Conservation (phyloP, 2,329 filamentous ascomycete species). For the Ophiostoma perfectum region DNA sequence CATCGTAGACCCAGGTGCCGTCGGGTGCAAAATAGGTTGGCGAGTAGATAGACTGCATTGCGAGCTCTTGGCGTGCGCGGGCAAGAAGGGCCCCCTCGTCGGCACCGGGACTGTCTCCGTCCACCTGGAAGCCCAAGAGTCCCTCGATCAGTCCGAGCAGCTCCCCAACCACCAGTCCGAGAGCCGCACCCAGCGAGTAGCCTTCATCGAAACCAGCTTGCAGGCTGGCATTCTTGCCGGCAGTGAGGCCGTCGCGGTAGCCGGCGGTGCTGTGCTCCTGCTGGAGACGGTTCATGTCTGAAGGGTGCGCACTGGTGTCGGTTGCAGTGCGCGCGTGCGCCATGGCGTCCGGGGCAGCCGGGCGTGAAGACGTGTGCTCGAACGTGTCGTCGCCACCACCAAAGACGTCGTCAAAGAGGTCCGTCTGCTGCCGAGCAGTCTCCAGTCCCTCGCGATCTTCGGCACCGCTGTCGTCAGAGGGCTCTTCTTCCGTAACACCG, state of each 20-base stretch:
- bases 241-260: conserved; percentile 80
- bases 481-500: neutral
- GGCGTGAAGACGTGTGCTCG: neutral
- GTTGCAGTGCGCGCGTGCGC: neutral
- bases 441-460: neutral
- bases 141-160: conserved; percentile 75
- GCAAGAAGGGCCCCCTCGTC: conserved; percentile 35
- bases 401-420: conserved; percentile 28
- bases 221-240: conserved; percentile 68
- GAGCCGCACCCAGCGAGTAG: conserved; percentile 72
- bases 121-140: conserved; percentile 39
- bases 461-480: neutral
- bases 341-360: neutral
- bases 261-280: conserved; percentile 76
- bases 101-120: conserved; percentile 22
- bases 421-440: neutral
- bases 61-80: conserved; percentile 55
- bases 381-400: conserved; percentile 14
- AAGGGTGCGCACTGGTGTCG: conserved; percentile 35
- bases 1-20: conserved; percentile 64
- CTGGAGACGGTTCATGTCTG: conserved; percentile 68
- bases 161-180: conserved; percentile 69
- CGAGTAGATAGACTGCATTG: conserved; percentile 58
- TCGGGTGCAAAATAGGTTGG: conserved; percentile 62
- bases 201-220: conserved; percentile 91